Percentiles rank a stretch among this genome's conserved stretches.
phyloP scores from a whole-genome alignment of 495 filamentous ascomycete species.

The Amphirosellinia nigrospora region DNA sequence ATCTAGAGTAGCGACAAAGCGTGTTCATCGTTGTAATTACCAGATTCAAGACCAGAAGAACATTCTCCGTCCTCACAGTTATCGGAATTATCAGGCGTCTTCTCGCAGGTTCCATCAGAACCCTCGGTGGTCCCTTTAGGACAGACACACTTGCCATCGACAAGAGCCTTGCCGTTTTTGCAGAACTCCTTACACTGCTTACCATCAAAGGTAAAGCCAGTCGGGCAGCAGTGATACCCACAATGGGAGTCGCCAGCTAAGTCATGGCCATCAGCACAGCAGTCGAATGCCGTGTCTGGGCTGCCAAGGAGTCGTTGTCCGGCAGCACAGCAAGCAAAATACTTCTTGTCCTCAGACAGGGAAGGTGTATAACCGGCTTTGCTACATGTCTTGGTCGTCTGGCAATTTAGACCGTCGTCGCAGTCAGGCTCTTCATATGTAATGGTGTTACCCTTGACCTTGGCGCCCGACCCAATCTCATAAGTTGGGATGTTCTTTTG shows the following conservation, averaged over 20 bases:
- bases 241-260: conserved; percentile 5
- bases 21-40: conserved; percentile 4
- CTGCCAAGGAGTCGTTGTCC: conserved; percentile 21
- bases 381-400: conserved; percentile 10
- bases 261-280: conserved; percentile 22
- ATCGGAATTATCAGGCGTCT: background rate
- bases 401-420: conserved; percentile 3
- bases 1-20: background rate
- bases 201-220: conserved; percentile 17
- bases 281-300: conserved; percentile 18
- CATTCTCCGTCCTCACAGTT: conserved; percentile 17
- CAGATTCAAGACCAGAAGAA: conserved; percentile 22
- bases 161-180: conserved; percentile 15
- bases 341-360: conserved; percentile 20
- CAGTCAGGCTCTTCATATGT: conserved; percentile 14
- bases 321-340: conserved; percentile 20
- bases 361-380: conserved; percentile 5
- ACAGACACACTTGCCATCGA: conserved; percentile 21
- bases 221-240: conserved; percentile 22
- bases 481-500: conserved; percentile 20
- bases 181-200: conserved; percentile 17
- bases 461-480: background rate
- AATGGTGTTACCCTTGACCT: conserved; percentile 10
- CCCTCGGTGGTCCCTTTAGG: conserved; percentile 9
- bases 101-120: conserved; percentile 17